These are phyloP conservation scores for Podosphaera xanthii DNA, from an alignment of 2,329 filamentous ascomycete genomes.

Conservation along the genomic window DNA sequence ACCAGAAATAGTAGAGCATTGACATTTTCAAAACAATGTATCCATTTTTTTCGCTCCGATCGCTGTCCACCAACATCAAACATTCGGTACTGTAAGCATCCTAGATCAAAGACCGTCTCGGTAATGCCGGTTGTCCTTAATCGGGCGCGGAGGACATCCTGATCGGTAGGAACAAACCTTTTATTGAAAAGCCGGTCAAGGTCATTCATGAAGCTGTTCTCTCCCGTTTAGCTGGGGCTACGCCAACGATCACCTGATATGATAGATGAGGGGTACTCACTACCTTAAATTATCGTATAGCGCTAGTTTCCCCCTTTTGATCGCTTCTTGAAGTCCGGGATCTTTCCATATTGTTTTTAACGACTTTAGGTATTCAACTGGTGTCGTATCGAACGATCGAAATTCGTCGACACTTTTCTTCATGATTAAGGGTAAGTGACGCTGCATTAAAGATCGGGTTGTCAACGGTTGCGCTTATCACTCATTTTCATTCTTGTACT, in stretches of 20 bases:
- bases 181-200: constrained; percentile 52
- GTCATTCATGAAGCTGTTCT: constrained; percentile 55
- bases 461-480: neutral
- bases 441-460: constrained; percentile 24
- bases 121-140: constrained; percentile 88
- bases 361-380: constrained; percentile 52
- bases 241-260: neutral
- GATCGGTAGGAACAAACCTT: constrained; percentile 73
- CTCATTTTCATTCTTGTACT: constrained; percentile 13
- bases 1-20: constrained; percentile 84
- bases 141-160: constrained; percentile 79
- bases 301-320: constrained; percentile 83
- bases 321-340: constrained; percentile 62
- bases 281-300: constrained; percentile 89
- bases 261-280: constrained; percentile 29
- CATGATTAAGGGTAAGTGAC: constrained; percentile 54
- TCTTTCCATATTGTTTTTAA: constrained; percentile 74
- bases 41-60: constrained; percentile 60
- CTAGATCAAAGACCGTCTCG: constrained; percentile 80
- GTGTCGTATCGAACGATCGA: constrained; percentile 58
- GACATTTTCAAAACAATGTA: constrained; percentile 56
- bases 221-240: neutral
- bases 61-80: constrained; percentile 55
- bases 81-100: constrained; percentile 85
- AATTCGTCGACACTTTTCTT: constrained; percentile 50